These are phyloP conservation scores for Pinus taeda DNA, from an alignment of 75 land plant species.

Conservation along the genomic window DNA sequence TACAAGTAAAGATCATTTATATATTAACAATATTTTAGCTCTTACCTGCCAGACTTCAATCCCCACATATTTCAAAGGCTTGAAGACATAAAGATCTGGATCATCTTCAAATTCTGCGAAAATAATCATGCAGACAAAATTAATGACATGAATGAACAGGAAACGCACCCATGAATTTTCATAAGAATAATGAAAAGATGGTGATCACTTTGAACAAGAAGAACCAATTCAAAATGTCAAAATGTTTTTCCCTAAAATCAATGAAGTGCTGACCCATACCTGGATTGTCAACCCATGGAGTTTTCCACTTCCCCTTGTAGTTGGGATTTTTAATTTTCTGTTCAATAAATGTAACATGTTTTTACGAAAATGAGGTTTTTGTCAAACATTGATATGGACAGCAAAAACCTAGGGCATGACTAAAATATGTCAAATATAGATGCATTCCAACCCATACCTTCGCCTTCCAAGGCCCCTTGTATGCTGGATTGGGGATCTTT, in stretches of 20 bases:
- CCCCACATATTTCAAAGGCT: slow-evolving; percentile 86
- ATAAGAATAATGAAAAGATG: background rate
- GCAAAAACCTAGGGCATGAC: background rate
- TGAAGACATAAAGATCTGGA: slow-evolving; percentile 94
- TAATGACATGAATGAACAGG: background rate
- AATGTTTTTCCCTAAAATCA: background rate
- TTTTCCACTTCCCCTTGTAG: slow-evolving; percentile 96
- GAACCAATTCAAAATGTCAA: background rate
- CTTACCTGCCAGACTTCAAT: slow-evolving; percentile 99
- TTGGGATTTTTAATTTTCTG: slow-evolving; percentile 98
- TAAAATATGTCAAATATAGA: background rate
- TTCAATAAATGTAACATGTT: background rate
- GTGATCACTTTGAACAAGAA: background rate
- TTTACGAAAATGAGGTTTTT: background rate
- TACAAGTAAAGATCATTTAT: slow-evolving; percentile 7
- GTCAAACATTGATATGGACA: background rate
- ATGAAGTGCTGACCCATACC: slow-evolving; percentile 37
- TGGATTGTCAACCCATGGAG: slow-evolving; percentile 93
- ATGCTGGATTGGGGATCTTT: slow-evolving; percentile 85
- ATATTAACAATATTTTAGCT: background rate
- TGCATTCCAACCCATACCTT: slow-evolving; percentile 43
- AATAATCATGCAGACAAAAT: background rate
- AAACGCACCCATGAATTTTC: background rate
- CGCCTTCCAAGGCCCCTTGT: slow-evolving; percentile 92
- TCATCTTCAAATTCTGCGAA: slow-evolving; percentile 96